A percentile compares a stretch with the other conserved stretches of the same genome.
Conservation (phyloP, 1,284 basidiomycete species). For the Leccinum proximum region DNA sequence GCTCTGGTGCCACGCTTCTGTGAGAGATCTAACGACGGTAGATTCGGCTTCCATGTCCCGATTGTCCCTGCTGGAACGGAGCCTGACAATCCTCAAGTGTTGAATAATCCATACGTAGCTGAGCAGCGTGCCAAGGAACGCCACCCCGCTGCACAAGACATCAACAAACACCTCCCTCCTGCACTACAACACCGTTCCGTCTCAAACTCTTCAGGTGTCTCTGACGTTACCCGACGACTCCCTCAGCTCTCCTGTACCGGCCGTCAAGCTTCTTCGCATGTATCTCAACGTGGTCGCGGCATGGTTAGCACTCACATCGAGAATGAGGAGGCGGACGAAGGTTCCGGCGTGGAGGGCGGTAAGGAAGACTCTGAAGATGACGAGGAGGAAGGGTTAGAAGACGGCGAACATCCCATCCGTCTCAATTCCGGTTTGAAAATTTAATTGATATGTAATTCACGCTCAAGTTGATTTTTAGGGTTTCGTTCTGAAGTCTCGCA, state of each 20-base stretch:
- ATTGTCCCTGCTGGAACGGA: too few relatives aligned
- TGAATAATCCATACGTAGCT: too few relatives aligned
- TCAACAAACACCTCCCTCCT: not conserved
- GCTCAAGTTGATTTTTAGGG: not conserved
- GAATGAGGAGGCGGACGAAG: not conserved
- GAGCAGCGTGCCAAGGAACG: too few relatives aligned
- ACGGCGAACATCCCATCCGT: not conserved
- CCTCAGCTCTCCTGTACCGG: not conserved
- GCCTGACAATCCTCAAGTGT: too few relatives aligned
- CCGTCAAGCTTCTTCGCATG: not conserved
- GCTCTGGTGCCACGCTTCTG: not conserved
- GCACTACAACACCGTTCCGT: not conserved
- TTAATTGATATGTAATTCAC: not conserved
- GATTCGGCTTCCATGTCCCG: not conserved
- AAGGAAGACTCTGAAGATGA: not conserved
- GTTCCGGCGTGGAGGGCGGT: not conserved
- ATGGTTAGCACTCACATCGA: not conserved
- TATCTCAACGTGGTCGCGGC: not conserved
- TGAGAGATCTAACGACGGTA: not conserved
- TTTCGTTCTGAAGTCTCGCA: not conserved
- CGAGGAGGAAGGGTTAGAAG: not conserved
- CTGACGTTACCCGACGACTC: not conserved
- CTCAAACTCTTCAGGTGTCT: not conserved
- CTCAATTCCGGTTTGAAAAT: not conserved
- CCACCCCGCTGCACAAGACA: not conserved